Evolutionary conservation across 495 filamentous ascomycete species (phyloP), one percentile per base, ranked within the genome.

Genomic region (Aspergillus sparsus): DNA sequence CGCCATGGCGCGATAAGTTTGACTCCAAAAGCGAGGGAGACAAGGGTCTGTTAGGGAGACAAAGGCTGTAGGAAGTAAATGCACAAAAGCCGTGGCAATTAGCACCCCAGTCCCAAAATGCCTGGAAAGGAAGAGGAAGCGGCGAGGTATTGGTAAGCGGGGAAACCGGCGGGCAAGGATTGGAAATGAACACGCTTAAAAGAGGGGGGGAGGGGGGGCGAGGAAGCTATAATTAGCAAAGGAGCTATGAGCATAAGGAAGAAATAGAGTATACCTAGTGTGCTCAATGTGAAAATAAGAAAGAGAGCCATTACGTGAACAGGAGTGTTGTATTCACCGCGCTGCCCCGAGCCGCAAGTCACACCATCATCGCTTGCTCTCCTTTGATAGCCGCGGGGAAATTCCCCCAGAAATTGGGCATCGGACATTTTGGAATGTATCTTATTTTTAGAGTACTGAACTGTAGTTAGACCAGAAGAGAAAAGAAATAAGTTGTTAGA

Each of bases 41-140:
- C 91, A 95, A 47, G 87, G 85, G 65, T 93, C 87, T 18, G 87
- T 90, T 35, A 95, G 78, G 7, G 90, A 93, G 41, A 82, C 73
- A 69, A 93, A 93, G 35, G 91, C 91, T 3, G 89, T 93, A 10
- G 91, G 91, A 5, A 95, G 87, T 44, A 87, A 71, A 71, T 94
- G 91, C 31, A 94, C 91, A 67, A 95, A 95, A 45, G 91, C 90
- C n/a, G 91, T 93, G 16, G 91, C 90, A 61, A 94, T 89, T 34
- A 95, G 75, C 8, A 95, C 91, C 21, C 91, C 91, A 6, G 91
- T 94, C 39, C 91, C 91, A 63, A 95, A 93, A 73, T 93, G 89
- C 53, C 89, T 88, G 33, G 87, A 90, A 47, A 89, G 71, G 73
- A 92, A 92, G 62, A 93, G 77, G 62, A 86, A 85, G 11, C 71